phyloP scores from a whole-genome alignment of 192 early-diverging fungal species.

The Coemansia javaensis region DNA sequence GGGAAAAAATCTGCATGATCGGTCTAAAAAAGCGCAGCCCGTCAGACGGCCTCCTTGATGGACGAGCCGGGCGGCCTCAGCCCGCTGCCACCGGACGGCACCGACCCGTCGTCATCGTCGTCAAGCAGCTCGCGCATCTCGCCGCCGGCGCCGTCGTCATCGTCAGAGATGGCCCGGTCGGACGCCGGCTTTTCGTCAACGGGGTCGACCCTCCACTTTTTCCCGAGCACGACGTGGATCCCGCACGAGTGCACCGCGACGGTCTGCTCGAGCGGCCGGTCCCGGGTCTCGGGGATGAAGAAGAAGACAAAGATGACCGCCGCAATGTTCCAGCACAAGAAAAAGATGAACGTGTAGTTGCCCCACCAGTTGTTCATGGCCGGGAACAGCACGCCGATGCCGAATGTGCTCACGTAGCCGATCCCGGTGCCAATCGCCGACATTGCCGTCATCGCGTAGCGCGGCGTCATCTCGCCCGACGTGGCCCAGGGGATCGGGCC shows the following conservation, averaged over 20 bases:
- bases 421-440: slow-evolving; percentile 65
- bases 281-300: slow-evolving; percentile 77
- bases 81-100: no score
- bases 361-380: slow-evolving; percentile 50
- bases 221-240: slow-evolving; percentile 39
- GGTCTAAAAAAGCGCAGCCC: no score
- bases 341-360: slow-evolving; percentile 61
- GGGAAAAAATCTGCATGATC: no score
- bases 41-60: no score
- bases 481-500: slow-evolving; percentile 81
- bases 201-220: slow-evolving; percentile 26
- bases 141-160: no score
- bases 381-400: slow-evolving; percentile 59
- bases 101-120: no score
- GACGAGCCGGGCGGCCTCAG: no score
- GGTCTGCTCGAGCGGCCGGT: slow-evolving; percentile 65
- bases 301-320: slow-evolving; percentile 61
- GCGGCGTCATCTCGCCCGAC: slow-evolving; percentile 72
- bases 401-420: slow-evolving; percentile 65
- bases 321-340: slow-evolving; percentile 57
- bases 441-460: slow-evolving; percentile 66
- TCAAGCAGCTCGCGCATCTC: background rate
- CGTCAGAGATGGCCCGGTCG: background rate
- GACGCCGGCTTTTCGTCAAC: slow-evolving; percentile 14
- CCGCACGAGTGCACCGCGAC: slow-evolving; percentile 44